phyloP scores from a whole-genome alignment of 768 basidiomycete species.

The Fistulinella prunicolor region DNA sequence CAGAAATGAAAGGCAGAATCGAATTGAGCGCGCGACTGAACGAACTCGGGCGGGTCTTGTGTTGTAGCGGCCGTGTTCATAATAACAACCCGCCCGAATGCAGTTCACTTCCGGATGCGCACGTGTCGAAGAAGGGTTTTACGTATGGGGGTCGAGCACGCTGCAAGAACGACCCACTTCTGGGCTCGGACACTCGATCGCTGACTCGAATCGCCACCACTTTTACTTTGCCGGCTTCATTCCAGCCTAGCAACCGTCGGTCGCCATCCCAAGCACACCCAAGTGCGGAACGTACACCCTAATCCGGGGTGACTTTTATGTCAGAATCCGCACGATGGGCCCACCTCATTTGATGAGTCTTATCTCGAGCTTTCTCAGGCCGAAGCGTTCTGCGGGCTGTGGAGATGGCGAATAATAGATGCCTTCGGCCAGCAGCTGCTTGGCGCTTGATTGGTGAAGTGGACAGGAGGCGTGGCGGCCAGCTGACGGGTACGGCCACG shows the following conservation, averaged over 20 bases:
- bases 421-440: conserved; percentile 16
- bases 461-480: conserved; percentile 17
- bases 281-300: conserved; percentile 9
- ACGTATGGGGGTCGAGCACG: conserved; percentile 25
- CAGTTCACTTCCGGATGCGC: conserved; percentile 23
- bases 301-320: conserved; percentile 20
- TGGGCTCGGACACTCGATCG: conserved; percentile 28
- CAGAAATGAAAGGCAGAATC: conserved; percentile 6
- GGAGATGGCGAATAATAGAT: conserved; percentile 28
- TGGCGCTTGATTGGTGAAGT: conserved; percentile 16
- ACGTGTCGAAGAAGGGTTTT: conserved; percentile 24
- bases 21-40: conserved; percentile 4
- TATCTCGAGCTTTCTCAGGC: conserved; percentile 21
- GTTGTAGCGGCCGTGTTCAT: conserved; percentile 12
- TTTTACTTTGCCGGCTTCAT: conserved; percentile 12
- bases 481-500: conserved; percentile 14
- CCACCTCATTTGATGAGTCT: conserved; percentile 12
- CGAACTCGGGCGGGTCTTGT: conserved; percentile 17
- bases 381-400: conserved; percentile 18
- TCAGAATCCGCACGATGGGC: too few relatives aligned
- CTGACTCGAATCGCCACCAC: conserved; percentile 21
- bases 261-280: conserved; percentile 6
- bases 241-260: conserved; percentile 25
- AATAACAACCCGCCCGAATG: conserved; percentile 13
- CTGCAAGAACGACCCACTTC: conserved; percentile 20